Evolutionary conservation across 306 rosid species (phyloP).

Genomic region (Malus sieversii): DNA sequence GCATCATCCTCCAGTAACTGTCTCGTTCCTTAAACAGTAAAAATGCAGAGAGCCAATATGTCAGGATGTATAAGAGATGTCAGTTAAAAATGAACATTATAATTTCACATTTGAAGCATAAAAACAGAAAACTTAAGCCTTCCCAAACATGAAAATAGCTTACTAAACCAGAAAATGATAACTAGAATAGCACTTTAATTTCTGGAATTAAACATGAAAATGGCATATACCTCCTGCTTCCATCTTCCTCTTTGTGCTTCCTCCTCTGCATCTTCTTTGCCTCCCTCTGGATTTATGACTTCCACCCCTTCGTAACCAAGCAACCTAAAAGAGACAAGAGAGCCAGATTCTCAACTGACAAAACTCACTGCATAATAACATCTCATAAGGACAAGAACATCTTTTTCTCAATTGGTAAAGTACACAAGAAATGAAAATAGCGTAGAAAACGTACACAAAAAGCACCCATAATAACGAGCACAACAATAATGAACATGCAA

Average conservation of each 20-base stretch:
- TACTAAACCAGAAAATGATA: too few relatives aligned
- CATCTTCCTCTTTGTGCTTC: constrained; percentile 93
- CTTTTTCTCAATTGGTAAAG: neutral
- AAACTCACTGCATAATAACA: neutral
- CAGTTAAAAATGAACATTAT: neutral
- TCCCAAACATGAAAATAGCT: too few relatives aligned
- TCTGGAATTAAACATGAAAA: neutral
- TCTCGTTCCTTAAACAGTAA: constrained; percentile 61
- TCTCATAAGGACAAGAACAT: neutral
- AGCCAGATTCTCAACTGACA: constrained; percentile 11
- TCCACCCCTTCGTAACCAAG: constrained; percentile 86
- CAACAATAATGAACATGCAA: neutral
- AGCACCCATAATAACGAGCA: neutral
- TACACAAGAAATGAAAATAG: neutral
- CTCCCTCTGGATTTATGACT: constrained; percentile 92
- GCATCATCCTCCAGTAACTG: constrained; percentile 97
- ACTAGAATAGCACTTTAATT: neutral
- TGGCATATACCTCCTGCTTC: constrained; percentile 60
- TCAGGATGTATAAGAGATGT: constrained; percentile 3
- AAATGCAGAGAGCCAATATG: constrained; percentile 3
- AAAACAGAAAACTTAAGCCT: neutral
- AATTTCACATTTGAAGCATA: neutral
- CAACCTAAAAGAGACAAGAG: constrained; percentile 34
- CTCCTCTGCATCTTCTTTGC: constrained; percentile 84
- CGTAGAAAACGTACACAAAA: neutral